A percentile compares a stretch with the other conserved stretches of the same genome.
phyloP scores from a whole-genome alignment of 257 asterid species.

The Marsdenia floribunda region DNA sequence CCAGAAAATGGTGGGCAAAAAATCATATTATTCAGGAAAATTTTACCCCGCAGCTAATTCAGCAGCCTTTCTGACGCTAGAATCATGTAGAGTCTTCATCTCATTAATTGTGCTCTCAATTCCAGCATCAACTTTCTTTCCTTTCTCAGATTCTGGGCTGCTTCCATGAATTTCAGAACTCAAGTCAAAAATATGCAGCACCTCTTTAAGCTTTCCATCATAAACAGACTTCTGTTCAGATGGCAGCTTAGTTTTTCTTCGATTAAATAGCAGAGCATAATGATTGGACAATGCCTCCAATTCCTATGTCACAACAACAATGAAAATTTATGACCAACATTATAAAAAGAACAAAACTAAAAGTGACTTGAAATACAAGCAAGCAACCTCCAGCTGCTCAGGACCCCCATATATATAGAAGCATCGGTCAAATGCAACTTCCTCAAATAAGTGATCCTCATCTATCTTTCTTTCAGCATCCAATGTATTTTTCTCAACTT shows the following conservation, averaged over 20 bases:
- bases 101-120: slow-evolving; percentile 51
- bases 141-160: slow-evolving; percentile 56
- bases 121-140: slow-evolving; percentile 73
- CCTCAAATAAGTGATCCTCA: slow-evolving; percentile 78
- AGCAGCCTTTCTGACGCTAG: slow-evolving; percentile 94
- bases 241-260: slow-evolving; percentile 81
- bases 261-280: slow-evolving; percentile 69
- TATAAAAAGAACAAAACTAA: slow-evolving; percentile 6
- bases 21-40: slow-evolving; percentile 15
- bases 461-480: slow-evolving; percentile 45
- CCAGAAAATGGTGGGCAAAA: not conserved
- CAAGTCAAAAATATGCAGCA: slow-evolving; percentile 70
- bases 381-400: slow-evolving; percentile 85
- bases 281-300: slow-evolving; percentile 93
- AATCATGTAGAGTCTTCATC: slow-evolving; percentile 63
- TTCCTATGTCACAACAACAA: slow-evolving; percentile 48
- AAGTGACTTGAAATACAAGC: slow-evolving; percentile 13
- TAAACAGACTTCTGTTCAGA: slow-evolving; percentile 62
- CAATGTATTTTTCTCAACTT: slow-evolving; percentile 35
- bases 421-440: slow-evolving; percentile 86
- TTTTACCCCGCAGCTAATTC: slow-evolving; percentile 93
- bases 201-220: slow-evolving; percentile 87
- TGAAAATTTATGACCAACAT: slow-evolving; percentile 17
- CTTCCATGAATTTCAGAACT: slow-evolving; percentile 58
- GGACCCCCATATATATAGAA: slow-evolving; percentile 99